These are phyloP conservation scores for Blastobotrys terrestris DNA, from an alignment of 805 yeast genomes.

Conservation along the genomic window DNA sequence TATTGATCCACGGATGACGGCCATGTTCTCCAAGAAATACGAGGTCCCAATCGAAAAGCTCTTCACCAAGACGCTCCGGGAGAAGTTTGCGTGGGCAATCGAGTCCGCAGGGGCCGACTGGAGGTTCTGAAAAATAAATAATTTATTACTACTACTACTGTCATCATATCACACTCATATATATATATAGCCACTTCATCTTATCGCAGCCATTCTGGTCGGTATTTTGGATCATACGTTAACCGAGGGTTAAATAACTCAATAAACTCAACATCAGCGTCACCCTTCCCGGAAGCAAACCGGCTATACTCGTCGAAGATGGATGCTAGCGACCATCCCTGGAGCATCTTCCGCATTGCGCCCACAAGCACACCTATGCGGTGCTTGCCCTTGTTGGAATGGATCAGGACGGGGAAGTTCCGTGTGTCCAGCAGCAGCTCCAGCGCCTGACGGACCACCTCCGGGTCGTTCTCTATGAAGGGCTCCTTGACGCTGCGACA, in stretches of 20 bases:
- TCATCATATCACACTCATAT: too few species aligned
- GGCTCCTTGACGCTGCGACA: constrained; percentile 76
- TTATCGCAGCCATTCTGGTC: constrained; percentile 57
- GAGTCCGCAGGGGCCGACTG: constrained; percentile 84
- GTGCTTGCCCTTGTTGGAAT: constrained; percentile 97
- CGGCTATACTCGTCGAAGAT: constrained; percentile 89
- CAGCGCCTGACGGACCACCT: constrained; percentile 42
- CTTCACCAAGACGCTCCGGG: constrained; percentile 84
- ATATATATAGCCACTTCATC: too few species aligned
- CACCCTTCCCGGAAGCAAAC: constrained; percentile 91
- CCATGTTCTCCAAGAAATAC: constrained; percentile 78
- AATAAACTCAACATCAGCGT: constrained; percentile 82
- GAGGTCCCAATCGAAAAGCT: constrained; percentile 88
- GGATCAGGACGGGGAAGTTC: constrained; percentile 83
- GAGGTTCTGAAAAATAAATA: constrained; percentile 49
- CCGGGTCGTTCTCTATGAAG: constrained; percentile 51
- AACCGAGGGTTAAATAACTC: constrained; percentile 71
- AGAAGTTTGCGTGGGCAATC: constrained; percentile 93
- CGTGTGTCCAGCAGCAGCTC: constrained; percentile 35
- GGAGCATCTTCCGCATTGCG: constrained; percentile 72
- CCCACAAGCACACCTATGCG: constrained; percentile 94
- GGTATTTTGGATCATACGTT: constrained; percentile 38
- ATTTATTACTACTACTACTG: constrained; percentile 1
- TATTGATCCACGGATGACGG: constrained; percentile 90
- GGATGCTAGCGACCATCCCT: constrained; percentile 91